Conservation (phyloP, 2,329 filamentous ascomycete species). For the Aspergillus amoenus region DNA sequence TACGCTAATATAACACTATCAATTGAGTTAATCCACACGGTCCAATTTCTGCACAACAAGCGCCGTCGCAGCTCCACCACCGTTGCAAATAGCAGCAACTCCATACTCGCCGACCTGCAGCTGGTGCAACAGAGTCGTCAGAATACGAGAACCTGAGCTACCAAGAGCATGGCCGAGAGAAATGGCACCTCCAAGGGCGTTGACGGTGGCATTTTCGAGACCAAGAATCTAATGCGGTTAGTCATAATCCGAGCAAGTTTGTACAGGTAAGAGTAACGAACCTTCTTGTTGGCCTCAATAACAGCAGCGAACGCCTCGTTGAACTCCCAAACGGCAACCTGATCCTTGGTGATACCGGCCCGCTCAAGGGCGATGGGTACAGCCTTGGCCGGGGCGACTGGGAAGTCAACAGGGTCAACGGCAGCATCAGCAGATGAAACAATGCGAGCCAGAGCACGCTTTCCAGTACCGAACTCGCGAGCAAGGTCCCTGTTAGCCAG, state of each 20-base stretch:
- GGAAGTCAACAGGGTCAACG: constrained; percentile 89
- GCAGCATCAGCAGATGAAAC: constrained; percentile 86
- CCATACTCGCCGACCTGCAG: constrained; percentile 91
- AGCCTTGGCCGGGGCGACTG: constrained; percentile 85
- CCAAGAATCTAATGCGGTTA: constrained; percentile 64
- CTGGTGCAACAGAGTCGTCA: constrained; percentile 88
- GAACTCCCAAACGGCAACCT: constrained; percentile 96
- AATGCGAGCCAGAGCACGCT: constrained; percentile 82
- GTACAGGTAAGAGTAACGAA: constrained; percentile 35
- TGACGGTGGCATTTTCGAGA: constrained; percentile 75
- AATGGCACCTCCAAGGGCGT: constrained; percentile 87
- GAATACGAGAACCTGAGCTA: constrained; percentile 87
- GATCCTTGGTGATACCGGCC: constrained; percentile 85
- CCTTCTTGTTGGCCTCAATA: constrained; percentile 91
- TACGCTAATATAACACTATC: not conserved
- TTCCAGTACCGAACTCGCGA: constrained; percentile 72
- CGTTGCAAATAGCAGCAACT: constrained; percentile 94
- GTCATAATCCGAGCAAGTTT: not conserved
- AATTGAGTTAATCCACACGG: constrained; percentile 36
- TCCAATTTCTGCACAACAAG: constrained; percentile 85
- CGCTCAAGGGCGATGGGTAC: constrained; percentile 86
- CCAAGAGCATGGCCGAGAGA: constrained; percentile 88
- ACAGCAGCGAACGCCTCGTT: constrained; percentile 97
- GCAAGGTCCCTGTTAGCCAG: constrained; percentile 79
- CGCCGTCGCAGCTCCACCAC: constrained; percentile 86